Conservation (phyloP, 2,329 filamentous ascomycete genomes). For the Laburnicola sp. region DNA sequence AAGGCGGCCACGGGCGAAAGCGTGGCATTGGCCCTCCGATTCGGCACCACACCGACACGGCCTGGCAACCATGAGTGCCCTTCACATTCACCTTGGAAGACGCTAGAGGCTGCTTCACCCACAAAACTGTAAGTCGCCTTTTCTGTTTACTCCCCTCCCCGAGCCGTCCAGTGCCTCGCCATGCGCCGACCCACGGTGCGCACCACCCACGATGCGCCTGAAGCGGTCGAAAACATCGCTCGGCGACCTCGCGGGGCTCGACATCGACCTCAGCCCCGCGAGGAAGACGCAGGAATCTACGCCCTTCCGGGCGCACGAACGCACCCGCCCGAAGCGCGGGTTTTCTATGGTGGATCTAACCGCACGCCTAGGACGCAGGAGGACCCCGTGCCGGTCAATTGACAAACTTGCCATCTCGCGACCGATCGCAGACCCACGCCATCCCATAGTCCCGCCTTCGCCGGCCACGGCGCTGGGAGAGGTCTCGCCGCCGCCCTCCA, state of each 20-base stretch:
- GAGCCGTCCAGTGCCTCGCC: neutral
- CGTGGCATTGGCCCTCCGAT: slow-evolving; percentile 13
- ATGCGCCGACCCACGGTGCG: neutral
- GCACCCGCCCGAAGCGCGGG: slow-evolving; percentile 19
- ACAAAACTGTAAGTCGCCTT: slow-evolving; percentile 26
- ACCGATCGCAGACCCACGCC: slow-evolving; percentile 25
- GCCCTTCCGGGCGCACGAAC: slow-evolving; percentile 9
- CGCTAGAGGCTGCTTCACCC: slow-evolving; percentile 16
- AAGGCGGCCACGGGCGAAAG: neutral
- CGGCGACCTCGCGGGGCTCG: slow-evolving; percentile 23
- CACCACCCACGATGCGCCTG: slow-evolving; percentile 20
- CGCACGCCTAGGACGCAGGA: slow-evolving; percentile 26
- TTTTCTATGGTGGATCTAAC: slow-evolving; percentile 38
- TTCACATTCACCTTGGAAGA: slow-evolving; percentile 30
- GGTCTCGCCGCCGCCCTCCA: slow-evolving; percentile 10
- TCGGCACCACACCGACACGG: slow-evolving; percentile 23
- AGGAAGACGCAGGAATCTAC: slow-evolving; percentile 13
- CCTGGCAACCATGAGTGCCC: slow-evolving; percentile 28
- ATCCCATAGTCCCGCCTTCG: slow-evolving; percentile 21
- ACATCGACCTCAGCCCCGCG: neutral
- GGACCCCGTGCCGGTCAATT: slow-evolving; percentile 22
- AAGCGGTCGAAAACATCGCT: slow-evolving; percentile 26
- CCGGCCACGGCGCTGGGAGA: slow-evolving; percentile 11
- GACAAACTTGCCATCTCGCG: slow-evolving; percentile 31
- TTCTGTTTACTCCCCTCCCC: slow-evolving; percentile 14